phyloP scores from a whole-genome alignment of 768 basidiomycete species.

The Pholiota conissans region DNA sequence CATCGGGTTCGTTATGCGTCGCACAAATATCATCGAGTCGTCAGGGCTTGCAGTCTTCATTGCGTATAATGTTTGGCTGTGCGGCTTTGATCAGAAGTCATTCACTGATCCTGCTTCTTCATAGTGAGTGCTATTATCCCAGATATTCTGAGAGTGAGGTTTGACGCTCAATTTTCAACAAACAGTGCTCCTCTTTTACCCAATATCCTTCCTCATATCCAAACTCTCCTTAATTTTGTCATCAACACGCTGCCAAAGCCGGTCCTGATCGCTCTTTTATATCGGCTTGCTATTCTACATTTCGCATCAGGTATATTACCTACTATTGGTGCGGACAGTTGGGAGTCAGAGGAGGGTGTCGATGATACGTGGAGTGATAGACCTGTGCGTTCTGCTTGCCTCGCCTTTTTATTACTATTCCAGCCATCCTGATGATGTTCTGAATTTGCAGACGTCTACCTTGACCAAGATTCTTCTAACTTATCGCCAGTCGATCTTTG shows the following conservation, averaged over 20 bases:
- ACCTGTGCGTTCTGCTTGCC: conserved; percentile 49
- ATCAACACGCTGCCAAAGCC: conserved; percentile 86
- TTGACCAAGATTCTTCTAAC: conserved; percentile 75
- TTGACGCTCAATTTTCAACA: background rate
- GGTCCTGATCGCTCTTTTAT: conserved; percentile 74
- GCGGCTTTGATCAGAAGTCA: conserved; percentile 75
- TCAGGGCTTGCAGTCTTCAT: conserved; percentile 85
- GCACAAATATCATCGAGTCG: conserved; percentile 93
- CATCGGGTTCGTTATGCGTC: conserved; percentile 85
- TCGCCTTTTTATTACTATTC: background rate
- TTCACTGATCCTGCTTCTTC: conserved; percentile 74
- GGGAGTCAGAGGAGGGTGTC: conserved; percentile 66
- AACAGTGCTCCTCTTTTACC: conserved; percentile 70
- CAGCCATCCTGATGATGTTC: background rate
- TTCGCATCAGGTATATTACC: conserved; percentile 82
- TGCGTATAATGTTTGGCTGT: conserved; percentile 89
- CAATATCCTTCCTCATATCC: conserved; percentile 80
- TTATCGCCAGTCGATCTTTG: conserved; percentile 82
- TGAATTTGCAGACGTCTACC: conserved; percentile 61
- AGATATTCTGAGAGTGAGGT: background rate
- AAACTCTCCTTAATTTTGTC: conserved; percentile 78
- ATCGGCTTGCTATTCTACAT: conserved; percentile 79
- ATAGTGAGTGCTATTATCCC: conserved; percentile 52
- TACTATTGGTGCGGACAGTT: conserved; percentile 79
- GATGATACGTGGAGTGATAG: conserved; percentile 71